Base-by-base conservation (phyloP, 768 basidiomycete species). In the Podaxis carcinomalis region DNA sequence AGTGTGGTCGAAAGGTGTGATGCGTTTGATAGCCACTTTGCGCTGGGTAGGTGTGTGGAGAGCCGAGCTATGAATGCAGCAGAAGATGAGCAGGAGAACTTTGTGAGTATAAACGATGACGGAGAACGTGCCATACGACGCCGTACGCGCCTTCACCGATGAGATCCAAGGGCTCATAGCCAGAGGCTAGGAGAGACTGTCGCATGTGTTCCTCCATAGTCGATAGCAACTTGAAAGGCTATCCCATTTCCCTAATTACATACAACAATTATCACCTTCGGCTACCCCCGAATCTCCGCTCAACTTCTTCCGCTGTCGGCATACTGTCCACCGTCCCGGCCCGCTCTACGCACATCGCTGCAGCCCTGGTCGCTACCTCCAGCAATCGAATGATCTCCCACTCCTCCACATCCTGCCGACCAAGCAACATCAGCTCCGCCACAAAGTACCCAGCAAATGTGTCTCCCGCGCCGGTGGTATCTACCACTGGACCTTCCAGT, bases 121-220 rank as follows among this genome's bases (percentile, higher is more conserved):
- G 47, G 51, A 39, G 36, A 35, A 71, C 73, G 64, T 55, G 78
- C 79, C 89, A 89, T 49, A 97, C 95, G 69, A 95, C 86, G 40
- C 95, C 95, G 74, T 96, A 96, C 13, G 93, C 95, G 44, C 95
- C 96, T 69, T 98, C 96, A 35, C 96, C 95, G 56, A 95, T 92
- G 62, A 92, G 86, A 73, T 93, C 90, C 51, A 90, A 75, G 1
- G 91, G 84, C 69, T 85, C 81, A 72, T 95, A 95, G 68, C 76
- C 72, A 55, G 77, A 74, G 46, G 78, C 82, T 56, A 82, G 80
- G 59, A 77, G 74, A 61, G 86, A 87, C 59, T 73, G 76, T 42
- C 63, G 74, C 59, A 72, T 65, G 51, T 68, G 65, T 47, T 74
- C 71, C 64, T 71, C 73, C 37, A 64, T 65, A 53, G 59, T 51